A percentile compares a stretch with the other conserved stretches of the same genome.
phyloP scores from a whole-genome alignment of 331 rosid species.

The Dryas integrifolia region DNA sequence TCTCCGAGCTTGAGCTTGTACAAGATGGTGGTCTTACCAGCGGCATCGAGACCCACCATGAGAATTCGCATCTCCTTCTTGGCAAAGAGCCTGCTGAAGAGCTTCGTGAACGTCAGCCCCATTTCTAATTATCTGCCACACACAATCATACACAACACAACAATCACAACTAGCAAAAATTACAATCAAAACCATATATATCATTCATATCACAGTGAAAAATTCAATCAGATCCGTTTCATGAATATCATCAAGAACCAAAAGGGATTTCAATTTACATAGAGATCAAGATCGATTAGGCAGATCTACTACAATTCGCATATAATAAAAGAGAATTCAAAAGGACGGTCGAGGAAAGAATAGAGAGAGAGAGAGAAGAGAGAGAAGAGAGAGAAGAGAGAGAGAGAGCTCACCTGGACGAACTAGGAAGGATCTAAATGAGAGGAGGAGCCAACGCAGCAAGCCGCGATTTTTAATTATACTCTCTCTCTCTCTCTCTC shows the following conservation, averaged over 20 bases:
- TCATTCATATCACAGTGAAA: neutral
- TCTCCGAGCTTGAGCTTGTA: slow-evolving; percentile 96
- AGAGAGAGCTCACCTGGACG: slow-evolving; percentile 21
- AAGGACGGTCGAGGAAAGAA: neutral
- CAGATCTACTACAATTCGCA: slow-evolving; percentile 9
- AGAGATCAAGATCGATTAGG: neutral
- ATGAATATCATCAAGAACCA: neutral
- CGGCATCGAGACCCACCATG: slow-evolving; percentile 99
- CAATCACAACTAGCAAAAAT: slow-evolving; percentile 7
- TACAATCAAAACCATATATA: neutral
- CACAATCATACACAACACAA: slow-evolving; percentile 19
- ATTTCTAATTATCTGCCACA: slow-evolving; percentile 33
- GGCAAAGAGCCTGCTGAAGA: slow-evolving; percentile 92
- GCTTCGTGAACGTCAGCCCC: slow-evolving; percentile 96
- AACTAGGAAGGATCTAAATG: slow-evolving; percentile 8
- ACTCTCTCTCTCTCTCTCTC: neutral
- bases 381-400: slow-evolving; percentile 11
- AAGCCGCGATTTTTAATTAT: slow-evolving; percentile 9
- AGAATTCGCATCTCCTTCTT: slow-evolving; percentile 90
- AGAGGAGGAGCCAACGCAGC: slow-evolving; percentile 11
- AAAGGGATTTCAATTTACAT: neutral
- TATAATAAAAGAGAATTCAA: neutral
- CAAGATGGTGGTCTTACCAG: slow-evolving; percentile 93
- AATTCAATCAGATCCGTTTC: slow-evolving; percentile 19
- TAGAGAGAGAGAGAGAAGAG: slow-evolving; percentile 7